phyloP scores from a whole-genome alignment of 106 monocot species.

The Acorus calamus region DNA sequence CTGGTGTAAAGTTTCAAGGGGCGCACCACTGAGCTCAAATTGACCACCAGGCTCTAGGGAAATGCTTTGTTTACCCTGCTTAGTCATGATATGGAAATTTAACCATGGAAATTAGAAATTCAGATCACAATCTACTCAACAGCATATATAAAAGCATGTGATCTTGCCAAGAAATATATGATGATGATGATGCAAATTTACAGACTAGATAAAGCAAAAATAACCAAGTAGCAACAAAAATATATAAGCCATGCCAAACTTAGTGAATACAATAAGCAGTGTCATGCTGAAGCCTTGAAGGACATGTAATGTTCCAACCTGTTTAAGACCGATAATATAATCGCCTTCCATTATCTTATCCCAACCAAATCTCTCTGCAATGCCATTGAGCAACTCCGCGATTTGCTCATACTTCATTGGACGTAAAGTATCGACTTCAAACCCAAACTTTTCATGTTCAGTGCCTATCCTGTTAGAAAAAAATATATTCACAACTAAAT shows the following conservation, averaged over 20 bases:
- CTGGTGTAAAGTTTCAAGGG: conserved; percentile 92
- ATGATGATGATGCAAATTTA: too few species aligned
- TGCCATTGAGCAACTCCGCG: conserved; percentile 64
- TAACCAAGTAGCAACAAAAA: not conserved
- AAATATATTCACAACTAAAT: too few species aligned
- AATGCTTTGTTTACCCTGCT: conserved; percentile 90
- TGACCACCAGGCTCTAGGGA: conserved; percentile 96
- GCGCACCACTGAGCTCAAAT: conserved; percentile 98
- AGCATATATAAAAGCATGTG: not conserved
- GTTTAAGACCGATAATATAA: conserved; percentile 79
- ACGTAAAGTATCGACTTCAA: conserved; percentile 64
- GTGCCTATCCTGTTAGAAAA: conserved; percentile 79
- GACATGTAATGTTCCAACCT: conserved; percentile 34
- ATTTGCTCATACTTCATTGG: conserved; percentile 92
- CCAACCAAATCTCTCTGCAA: conserved; percentile 95
- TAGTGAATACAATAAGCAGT: too few species aligned
- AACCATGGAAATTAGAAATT: too few species aligned
- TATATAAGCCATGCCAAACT: not conserved
- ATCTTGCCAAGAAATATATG: too few species aligned
- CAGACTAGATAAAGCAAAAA: not conserved
- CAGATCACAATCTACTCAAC: not conserved
- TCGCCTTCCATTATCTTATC: conserved; percentile 90
- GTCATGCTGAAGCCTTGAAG: too few species aligned
- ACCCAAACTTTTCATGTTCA: conserved; percentile 99
- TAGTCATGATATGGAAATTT: conserved; percentile 10